phyloP scores from a whole-genome alignment of 371 early-diverging fungal genomes.

The Mortierella sp. region DNA sequence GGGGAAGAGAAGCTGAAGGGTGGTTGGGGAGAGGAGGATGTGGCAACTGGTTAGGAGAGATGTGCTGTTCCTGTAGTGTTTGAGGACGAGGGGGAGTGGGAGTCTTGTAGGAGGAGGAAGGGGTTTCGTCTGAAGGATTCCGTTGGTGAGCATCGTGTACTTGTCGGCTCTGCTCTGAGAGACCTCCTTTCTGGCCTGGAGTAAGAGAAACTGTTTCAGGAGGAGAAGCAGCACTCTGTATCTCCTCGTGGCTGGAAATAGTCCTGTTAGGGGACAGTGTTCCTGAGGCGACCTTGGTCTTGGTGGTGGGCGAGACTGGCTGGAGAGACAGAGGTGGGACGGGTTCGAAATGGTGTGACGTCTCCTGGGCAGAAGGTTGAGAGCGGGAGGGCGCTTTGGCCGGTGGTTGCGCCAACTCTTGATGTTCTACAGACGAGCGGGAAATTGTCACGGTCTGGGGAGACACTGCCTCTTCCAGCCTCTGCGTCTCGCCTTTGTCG shows the following conservation, averaged over 20 bases:
- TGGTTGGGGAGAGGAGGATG: conserved; percentile 8
- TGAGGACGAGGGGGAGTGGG: conserved; percentile 6
- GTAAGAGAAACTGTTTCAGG: neutral
- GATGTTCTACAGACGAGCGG: conserved; percentile 10
- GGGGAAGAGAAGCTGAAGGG: conserved; percentile 3
- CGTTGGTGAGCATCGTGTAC: neutral
- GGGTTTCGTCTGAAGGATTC: neutral
- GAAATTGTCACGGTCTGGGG: neutral
- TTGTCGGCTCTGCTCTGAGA: neutral
- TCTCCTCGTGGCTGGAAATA: neutral
- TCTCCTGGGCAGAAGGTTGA: conserved; percentile 11
- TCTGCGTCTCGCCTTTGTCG: neutral
- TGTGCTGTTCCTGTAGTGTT: conserved; percentile 1
- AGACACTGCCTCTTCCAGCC: neutral
- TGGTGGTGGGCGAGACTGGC: neutral
- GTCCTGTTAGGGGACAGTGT: neutral
- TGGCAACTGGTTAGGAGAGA: neutral
- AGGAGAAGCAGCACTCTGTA: neutral
- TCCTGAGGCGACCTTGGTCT: neutral
- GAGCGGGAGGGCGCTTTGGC: conserved; percentile 16
- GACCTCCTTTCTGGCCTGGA: neutral
- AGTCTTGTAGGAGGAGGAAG: neutral
- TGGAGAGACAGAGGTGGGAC: conserved; percentile 7
- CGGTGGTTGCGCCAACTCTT: conserved; percentile 14
- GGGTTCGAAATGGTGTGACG: conserved; percentile 29